Conservation (phyloP, 768 basidiomycete species). For the Amanita jacksonii region DNA sequence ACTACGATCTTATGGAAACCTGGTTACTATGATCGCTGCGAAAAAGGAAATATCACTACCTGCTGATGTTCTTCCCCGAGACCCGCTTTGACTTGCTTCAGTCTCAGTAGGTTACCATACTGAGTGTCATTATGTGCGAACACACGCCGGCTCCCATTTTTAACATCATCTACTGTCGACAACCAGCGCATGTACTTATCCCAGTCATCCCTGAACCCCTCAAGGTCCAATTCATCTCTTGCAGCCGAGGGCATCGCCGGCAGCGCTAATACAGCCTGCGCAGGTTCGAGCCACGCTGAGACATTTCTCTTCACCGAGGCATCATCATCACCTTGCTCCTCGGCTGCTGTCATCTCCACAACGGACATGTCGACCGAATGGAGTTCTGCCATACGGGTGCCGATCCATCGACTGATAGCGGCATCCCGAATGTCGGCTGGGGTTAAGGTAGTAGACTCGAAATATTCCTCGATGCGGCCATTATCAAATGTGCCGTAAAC, state of each 20-base stretch:
- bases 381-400: slow-evolving; percentile 91
- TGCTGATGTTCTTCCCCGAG: slow-evolving; percentile 69
- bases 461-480: slow-evolving; percentile 93
- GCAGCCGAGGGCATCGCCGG: slow-evolving; percentile 36
- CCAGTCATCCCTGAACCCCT: slow-evolving; percentile 56
- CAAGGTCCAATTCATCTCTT: slow-evolving; percentile 51
- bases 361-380: slow-evolving; percentile 81
- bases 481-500: slow-evolving; percentile 95
- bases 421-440: slow-evolving; percentile 72
- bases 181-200: slow-evolving; percentile 64
- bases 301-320: slow-evolving; percentile 65
- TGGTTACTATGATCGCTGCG: neutral
- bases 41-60: slow-evolving; percentile 25
- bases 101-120: slow-evolving; percentile 82
- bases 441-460: slow-evolving; percentile 76
- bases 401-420: slow-evolving; percentile 75
- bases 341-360: slow-evolving; percentile 39
- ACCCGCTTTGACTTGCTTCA: slow-evolving; percentile 47
- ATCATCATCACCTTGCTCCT: slow-evolving; percentile 41
- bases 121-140: slow-evolving; percentile 95
- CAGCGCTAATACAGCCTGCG: slow-evolving; percentile 65
- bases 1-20: slow-evolving; percentile 61
- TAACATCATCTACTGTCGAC: slow-evolving; percentile 42
- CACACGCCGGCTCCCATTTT: slow-evolving; percentile 56
- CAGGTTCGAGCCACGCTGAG: slow-evolving; percentile 58